Conservation (phyloP, 352 stramenopile species). For the Globisporangium recalcitrans region DNA sequence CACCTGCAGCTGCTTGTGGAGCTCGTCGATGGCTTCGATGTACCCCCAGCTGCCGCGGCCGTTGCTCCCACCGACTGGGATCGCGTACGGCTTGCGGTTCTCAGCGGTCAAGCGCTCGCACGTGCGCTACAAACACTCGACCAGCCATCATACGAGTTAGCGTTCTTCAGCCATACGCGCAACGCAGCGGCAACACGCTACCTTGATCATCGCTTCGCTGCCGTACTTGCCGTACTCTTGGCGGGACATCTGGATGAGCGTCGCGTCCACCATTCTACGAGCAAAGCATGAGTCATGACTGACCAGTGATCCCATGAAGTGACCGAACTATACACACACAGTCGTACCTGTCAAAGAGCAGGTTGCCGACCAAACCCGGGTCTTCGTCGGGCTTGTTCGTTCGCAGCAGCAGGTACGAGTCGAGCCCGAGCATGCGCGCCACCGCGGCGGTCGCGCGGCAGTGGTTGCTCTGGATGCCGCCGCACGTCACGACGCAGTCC, state of each 20-base stretch:
- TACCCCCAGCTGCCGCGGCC: slow-evolving; percentile 92
- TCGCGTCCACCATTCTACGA: slow-evolving; percentile 59
- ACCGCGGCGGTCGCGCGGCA: slow-evolving; percentile 84
- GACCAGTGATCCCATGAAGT: neutral
- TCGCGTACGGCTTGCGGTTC: slow-evolving; percentile 68
- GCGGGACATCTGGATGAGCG: slow-evolving; percentile 74
- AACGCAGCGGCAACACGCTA: slow-evolving; percentile 4
- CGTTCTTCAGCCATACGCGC: neutral
- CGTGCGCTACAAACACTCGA: slow-evolving; percentile 28
- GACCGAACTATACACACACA: no score
- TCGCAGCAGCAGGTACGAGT: slow-evolving; percentile 89
- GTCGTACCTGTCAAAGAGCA: slow-evolving; percentile 62
- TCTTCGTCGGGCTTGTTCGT: slow-evolving; percentile 72
- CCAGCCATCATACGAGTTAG: neutral
- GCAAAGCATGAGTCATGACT: neutral
- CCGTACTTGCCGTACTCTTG: slow-evolving; percentile 77
- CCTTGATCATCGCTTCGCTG: slow-evolving; percentile 79
- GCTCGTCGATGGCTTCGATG: slow-evolving; percentile 89
- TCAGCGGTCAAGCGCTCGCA: slow-evolving; percentile 55
- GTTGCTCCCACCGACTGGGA: slow-evolving; percentile 89
- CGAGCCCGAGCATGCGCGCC: slow-evolving; percentile 86
- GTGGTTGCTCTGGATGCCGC: slow-evolving; percentile 93
- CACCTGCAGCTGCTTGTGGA: slow-evolving; percentile 64
- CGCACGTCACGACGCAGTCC: slow-evolving; percentile 91
- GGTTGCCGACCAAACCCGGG: slow-evolving; percentile 63